Evolutionary conservation across 257 asterid species (phyloP).

Genomic region (Eustoma russellianum): DNA sequence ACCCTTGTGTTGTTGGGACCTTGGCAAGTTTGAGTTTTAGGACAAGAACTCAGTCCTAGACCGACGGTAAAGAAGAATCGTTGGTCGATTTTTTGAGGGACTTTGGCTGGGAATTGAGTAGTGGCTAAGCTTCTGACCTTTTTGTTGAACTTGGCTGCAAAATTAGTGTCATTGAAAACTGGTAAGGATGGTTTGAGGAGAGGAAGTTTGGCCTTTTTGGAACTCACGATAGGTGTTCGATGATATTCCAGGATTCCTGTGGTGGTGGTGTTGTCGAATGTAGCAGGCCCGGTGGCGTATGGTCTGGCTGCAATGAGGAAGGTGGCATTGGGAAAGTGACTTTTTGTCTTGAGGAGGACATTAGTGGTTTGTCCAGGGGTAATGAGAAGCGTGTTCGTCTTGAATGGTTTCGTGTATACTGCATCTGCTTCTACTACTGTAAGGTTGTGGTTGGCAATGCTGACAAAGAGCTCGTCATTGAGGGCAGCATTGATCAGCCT

Average conservation of each 20-base stretch:
- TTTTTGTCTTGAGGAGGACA: conserved; percentile 34
- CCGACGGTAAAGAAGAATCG: conserved; percentile 57
- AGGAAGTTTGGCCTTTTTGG: conserved; percentile 14
- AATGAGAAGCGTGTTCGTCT: conserved; percentile 28
- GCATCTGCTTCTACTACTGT: conserved; percentile 60
- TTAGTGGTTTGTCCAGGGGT: conserved; percentile 68
- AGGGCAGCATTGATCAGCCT: conserved; percentile 60
- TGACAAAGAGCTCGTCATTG: conserved; percentile 53
- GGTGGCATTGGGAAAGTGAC: conserved; percentile 30
- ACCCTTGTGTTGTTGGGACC: conserved; percentile 57
- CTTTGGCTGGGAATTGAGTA: conserved; percentile 37
- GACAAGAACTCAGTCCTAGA: conserved; percentile 40
- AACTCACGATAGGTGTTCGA: conserved; percentile 2
- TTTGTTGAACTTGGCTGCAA: conserved; percentile 23
- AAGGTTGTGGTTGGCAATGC: conserved; percentile 45
- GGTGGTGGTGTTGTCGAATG: conserved; percentile 52
- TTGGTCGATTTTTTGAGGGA: conserved; percentile 33
- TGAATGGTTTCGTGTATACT: conserved; percentile 50
- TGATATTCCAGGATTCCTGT: conserved; percentile 39
- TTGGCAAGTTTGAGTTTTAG: conserved; percentile 34
- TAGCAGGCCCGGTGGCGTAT: conserved; percentile 43
- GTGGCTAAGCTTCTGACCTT: conserved; percentile 38
- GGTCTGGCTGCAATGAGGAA: conserved; percentile 49
- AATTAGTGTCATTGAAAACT: conserved; percentile 25
- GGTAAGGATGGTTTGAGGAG: conserved; percentile 24